Evolutionary conservation across 2,329 filamentous ascomycete genomes (phyloP), one percentile per base, ranked within the genome.

Genomic region (Sarocladium brachiariae): DNA sequence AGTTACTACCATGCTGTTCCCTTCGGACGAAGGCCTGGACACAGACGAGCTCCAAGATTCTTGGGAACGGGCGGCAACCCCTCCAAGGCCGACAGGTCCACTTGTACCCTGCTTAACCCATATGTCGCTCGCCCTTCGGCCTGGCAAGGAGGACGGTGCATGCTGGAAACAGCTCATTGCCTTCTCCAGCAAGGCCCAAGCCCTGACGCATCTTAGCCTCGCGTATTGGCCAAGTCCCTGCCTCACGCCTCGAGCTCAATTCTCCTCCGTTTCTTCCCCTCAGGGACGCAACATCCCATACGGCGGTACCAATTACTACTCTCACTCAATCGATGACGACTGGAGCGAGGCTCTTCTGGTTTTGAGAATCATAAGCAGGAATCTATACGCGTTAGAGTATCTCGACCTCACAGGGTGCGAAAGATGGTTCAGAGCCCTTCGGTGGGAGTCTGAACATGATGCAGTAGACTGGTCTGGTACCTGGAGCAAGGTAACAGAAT

Each of bases 181-280:
- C 2, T 62, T 84, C n/a, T 72, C 78, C 0, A 61, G 68, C 10
- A 78, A 76, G 55, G 61, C 81, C 6, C 71, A 71, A 1, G 73
- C 70, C 13, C 63, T 84, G 34, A 84, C 81, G 2, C 80, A 84
- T 57, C 67, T 84, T 35, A 81, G 75, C 55, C 69, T 84, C 6
- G 78, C 80, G 14, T 77, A 76, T 59, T 84, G 81, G 81, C 81
- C 81, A 1, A 72, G 74, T 47, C 81, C 81, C 2, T 73, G 72
- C 14, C 64, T 81, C n/a, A 79, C 78, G 2, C 76, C 77, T 8
- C 75, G 77, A 55, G 72, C 78, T 6, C 73, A 70, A 52, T 67
- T 67, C 23, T 65, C 76, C 1, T 72, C 73, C 2, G 63, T 82
- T 2, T 63, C 70, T 1, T 71, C 73, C 4, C 66, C 68, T 4